Conservation (phyloP, 306 rosid genomes). For the Carpinus viminea region DNA sequence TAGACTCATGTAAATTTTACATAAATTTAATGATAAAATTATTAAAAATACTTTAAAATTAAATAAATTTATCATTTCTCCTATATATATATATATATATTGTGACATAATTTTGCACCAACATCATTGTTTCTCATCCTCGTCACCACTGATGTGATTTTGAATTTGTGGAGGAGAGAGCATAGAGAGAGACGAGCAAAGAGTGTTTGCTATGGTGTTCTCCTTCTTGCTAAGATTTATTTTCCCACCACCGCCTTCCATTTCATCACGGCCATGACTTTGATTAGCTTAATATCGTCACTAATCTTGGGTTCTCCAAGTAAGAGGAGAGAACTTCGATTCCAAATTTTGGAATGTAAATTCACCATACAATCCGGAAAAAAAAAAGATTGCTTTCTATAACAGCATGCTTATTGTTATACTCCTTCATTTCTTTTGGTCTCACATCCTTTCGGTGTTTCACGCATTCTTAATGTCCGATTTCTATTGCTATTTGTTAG, state of each 20-base stretch:
- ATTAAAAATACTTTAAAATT: too few species aligned
- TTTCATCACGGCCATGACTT: constrained; percentile 50
- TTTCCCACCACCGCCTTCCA: constrained; percentile 56
- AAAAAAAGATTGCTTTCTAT: constrained; percentile 37
- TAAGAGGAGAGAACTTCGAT: constrained; percentile 60
- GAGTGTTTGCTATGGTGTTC: constrained; percentile 13
- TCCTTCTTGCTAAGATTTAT: constrained; percentile 26
- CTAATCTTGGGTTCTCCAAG: constrained; percentile 38
- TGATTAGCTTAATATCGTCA: constrained; percentile 27
- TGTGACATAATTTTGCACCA: too few species aligned
- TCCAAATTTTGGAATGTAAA: constrained; percentile 55
- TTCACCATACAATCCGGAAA: not conserved
- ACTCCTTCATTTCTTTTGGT: constrained; percentile 62
- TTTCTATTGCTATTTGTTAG: too few species aligned
- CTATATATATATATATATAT: too few species aligned
- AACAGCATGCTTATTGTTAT: constrained; percentile 59
- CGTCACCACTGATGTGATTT: too few species aligned
- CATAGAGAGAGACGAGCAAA: not conserved
- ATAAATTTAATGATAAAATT: too few species aligned
- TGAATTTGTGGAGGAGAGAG: too few species aligned
- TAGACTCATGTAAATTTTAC: too few species aligned
- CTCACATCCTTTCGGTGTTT: constrained; percentile 43
- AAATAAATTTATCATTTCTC: too few species aligned
- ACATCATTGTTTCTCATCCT: too few species aligned
- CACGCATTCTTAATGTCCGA: constrained; percentile 39